A percentile compares a stretch with the other conserved stretches of the same genome.
phyloP scores from a whole-genome alignment of 2,329 filamentous ascomycete genomes.

The Drechslerella stenobrocha region DNA sequence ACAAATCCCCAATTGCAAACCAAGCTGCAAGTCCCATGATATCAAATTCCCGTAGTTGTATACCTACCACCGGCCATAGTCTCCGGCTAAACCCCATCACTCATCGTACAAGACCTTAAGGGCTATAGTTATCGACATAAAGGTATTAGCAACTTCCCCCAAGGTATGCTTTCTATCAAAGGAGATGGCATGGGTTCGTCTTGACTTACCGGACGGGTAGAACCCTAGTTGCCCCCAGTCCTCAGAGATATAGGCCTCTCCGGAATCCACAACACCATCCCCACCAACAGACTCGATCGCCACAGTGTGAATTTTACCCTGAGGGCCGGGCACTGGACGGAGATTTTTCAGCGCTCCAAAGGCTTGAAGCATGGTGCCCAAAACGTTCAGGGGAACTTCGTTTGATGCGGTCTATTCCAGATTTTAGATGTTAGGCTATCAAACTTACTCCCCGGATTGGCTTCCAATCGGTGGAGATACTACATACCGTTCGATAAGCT shows the following conservation, averaged over 20 bases:
- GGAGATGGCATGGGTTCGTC: not conserved
- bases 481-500: conserved; percentile 28
- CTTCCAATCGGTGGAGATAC: too few species aligned
- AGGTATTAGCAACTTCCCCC: conserved; percentile 2
- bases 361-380: conserved; percentile 70
- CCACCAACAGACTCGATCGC: conserved; percentile 12
- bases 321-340: conserved; percentile 65
- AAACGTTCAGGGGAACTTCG: conserved; percentile 46
- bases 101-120: conserved; percentile 42
- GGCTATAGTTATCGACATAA: conserved; percentile 20
- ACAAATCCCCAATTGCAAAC: too few species aligned
- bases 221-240: conserved; percentile 45
- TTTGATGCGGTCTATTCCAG: conserved; percentile 17
- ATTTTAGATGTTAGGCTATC: conserved; percentile 8
- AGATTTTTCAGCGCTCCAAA: conserved; percentile 67
- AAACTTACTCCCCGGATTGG: too few species aligned
- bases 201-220: conserved; percentile 36
- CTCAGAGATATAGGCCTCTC: conserved; percentile 38
- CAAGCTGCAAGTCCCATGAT: too few species aligned
- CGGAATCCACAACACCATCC: conserved; percentile 24
- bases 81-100: too few species aligned
- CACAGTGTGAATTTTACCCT: conserved; percentile 71
- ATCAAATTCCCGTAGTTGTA: too few species aligned
- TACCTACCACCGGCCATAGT: too few species aligned
- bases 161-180: not conserved